Conservation (phyloP, 2,329 filamentous ascomycete genomes). For the Penicillium sp. region DNA sequence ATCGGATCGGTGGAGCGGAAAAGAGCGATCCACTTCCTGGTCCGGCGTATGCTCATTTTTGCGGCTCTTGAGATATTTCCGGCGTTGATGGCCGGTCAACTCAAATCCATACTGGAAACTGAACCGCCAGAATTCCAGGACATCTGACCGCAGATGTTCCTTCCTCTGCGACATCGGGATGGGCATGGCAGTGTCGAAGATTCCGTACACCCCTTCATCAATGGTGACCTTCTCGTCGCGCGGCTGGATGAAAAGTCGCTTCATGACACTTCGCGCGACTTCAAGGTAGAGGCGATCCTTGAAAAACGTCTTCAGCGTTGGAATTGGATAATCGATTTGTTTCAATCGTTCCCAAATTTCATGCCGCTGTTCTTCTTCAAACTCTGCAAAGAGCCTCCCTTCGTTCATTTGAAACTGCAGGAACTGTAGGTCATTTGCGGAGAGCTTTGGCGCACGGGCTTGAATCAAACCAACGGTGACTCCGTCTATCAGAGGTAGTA, state of each 20-base stretch:
- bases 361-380: background rate
- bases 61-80: background rate
- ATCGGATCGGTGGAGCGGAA: background rate
- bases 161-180: background rate
- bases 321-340: conserved; percentile 12
- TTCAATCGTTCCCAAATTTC: conserved; percentile 8
- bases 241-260: background rate
- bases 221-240: conserved; percentile 6
- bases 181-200: background rate
- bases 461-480: conserved; percentile 6
- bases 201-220: conserved; percentile 3
- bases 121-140: conserved; percentile 16
- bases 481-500: conserved; percentile 4
- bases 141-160: background rate
- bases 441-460: conserved; percentile 10
- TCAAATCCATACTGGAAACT: conserved; percentile 18
- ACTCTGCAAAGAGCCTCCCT: background rate
- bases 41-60: background rate
- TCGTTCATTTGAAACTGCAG: background rate
- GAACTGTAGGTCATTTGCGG: background rate
- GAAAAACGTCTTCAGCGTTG: conserved; percentile 14
- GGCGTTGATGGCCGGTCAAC: conserved; percentile 4
- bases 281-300: conserved; percentile 13
- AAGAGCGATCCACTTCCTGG: background rate
- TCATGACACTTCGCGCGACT: conserved; percentile 8